Conservation (phyloP, 768 basidiomycete species). For the Naganishia antarctica region DNA sequence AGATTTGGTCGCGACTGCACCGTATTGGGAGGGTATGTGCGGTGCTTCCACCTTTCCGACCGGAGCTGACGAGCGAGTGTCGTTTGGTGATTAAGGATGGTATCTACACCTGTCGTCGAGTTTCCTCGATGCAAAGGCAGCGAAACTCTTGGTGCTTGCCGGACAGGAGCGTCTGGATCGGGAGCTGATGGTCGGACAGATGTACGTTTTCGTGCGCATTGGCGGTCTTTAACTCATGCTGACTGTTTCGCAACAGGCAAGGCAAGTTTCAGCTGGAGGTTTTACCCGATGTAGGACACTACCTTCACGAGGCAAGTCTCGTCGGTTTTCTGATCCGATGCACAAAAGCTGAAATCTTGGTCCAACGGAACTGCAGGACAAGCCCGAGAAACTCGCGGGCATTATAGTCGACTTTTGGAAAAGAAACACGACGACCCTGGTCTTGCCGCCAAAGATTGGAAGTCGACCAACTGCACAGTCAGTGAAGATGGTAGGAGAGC, state of each 20-base stretch:
- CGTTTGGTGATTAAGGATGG: slow-evolving; percentile 79
- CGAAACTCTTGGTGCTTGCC: slow-evolving; percentile 81
- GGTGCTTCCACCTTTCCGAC: slow-evolving; percentile 34
- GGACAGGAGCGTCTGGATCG: slow-evolving; percentile 89
- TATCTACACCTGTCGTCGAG: slow-evolving; percentile 73
- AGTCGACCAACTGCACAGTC: not conserved
- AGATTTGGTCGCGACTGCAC: slow-evolving; percentile 72
- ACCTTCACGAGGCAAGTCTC: slow-evolving; percentile 76
- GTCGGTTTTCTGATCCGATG: not conserved
- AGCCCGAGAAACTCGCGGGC: slow-evolving; percentile 73
- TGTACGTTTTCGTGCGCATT: slow-evolving; percentile 58
- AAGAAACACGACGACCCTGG: slow-evolving; percentile 57
- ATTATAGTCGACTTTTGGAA: slow-evolving; percentile 84
- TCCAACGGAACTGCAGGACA: slow-evolving; percentile 58
- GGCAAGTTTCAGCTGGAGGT: slow-evolving; percentile 91
- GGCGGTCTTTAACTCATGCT: not conserved
- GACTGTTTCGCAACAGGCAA: slow-evolving; percentile 37
- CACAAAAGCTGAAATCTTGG: not conserved
- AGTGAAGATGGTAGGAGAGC: slow-evolving; percentile 29
- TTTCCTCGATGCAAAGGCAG: slow-evolving; percentile 72
- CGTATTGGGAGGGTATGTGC: slow-evolving; percentile 74
- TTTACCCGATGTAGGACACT: slow-evolving; percentile 80
- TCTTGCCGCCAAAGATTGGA: slow-evolving; percentile 44
- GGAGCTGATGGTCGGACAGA: slow-evolving; percentile 91
- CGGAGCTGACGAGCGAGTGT: not conserved